Percentiles rank a stretch among this genome's conserved stretches.
phyloP scores from a whole-genome alignment of 2,329 filamentous ascomycete species.

The Alternaria brassicicola region DNA sequence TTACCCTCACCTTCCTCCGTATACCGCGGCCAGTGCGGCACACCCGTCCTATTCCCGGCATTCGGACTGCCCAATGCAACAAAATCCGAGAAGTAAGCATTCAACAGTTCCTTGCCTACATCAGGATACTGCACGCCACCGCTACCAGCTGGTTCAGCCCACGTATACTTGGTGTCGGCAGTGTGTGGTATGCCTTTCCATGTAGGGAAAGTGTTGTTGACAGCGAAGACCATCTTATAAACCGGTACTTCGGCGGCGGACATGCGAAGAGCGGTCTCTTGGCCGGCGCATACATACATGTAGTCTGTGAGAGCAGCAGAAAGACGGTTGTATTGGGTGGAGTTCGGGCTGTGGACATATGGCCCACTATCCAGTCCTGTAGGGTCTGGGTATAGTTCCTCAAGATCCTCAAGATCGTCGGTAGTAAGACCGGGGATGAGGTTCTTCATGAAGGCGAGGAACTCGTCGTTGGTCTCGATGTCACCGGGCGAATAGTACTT shows the following conservation, averaged over 20 bases:
- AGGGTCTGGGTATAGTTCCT: slow-evolving; percentile 36
- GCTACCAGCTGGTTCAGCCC: slow-evolving; percentile 58
- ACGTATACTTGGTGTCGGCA: slow-evolving; percentile 50
- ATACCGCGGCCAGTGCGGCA: slow-evolving; percentile 51
- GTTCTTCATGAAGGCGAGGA: slow-evolving; percentile 38
- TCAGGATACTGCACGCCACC: slow-evolving; percentile 45
- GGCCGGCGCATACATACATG: slow-evolving; percentile 53
- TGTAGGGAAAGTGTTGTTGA: slow-evolving; percentile 29
- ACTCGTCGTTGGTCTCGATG: slow-evolving; percentile 42
- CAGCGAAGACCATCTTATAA: slow-evolving; percentile 27
- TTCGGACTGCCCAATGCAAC: slow-evolving; percentile 51
- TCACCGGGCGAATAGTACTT: slow-evolving; percentile 33
- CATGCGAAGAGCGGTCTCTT: slow-evolving; percentile 53
- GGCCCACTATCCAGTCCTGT: slow-evolving; percentile 28
- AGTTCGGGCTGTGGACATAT: slow-evolving; percentile 52
- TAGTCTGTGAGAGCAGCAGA: slow-evolving; percentile 53
- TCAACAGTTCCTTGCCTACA: slow-evolving; percentile 47
- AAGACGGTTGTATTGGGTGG: slow-evolving; percentile 53
- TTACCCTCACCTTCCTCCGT: slow-evolving; percentile 15
- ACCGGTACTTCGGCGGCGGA: slow-evolving; percentile 42
- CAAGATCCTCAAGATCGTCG: slow-evolving; percentile 25
- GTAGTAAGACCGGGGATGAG: slow-evolving; percentile 27
- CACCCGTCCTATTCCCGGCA: slow-evolving; percentile 21
- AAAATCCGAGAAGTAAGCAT: slow-evolving; percentile 50
- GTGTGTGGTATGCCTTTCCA: slow-evolving; percentile 36